Conservation (phyloP, 2,329 filamentous ascomycete genomes). For the Hymenoscyphus fraxineus region DNA sequence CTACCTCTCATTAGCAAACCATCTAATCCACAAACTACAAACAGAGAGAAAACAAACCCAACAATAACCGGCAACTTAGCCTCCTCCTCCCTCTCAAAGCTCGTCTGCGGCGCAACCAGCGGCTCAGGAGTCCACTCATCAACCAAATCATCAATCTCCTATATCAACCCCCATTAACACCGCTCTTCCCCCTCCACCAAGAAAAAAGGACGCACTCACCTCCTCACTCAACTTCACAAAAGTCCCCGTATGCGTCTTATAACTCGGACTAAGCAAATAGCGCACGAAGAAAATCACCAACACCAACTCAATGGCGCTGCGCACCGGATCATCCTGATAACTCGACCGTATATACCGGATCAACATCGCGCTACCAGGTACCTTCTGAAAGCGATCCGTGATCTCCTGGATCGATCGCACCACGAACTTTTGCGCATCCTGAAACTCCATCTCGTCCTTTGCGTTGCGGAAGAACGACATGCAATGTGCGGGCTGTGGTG, state of each 20-base stretch:
- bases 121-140: conserved; percentile 97
- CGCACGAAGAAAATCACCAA: conserved; percentile 93
- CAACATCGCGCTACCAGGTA: conserved; percentile 91
- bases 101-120: conserved; percentile 69
- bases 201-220: conserved; percentile 36
- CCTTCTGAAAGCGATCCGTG: conserved; percentile 72
- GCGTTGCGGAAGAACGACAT: conserved; percentile 21
- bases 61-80: conserved; percentile 85
- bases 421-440: conserved; percentile 54
- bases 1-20: conserved; percentile 42
- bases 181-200: conserved; percentile 10
- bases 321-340: conserved; percentile 94
- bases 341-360: conserved; percentile 94
- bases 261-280: conserved; percentile 87
- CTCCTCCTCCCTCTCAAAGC: conserved; percentile 74
- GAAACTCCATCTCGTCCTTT: conserved; percentile 54
- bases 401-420: conserved; percentile 50
- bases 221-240: conserved; percentile 87
- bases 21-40: neutral
- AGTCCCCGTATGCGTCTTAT: conserved; percentile 85
- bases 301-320: conserved; percentile 88
- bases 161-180: conserved; percentile 2
- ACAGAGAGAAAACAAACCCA: conserved; percentile 54
- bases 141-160: conserved; percentile 94
- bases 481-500: neutral